Percentiles rank a stretch among this genome's conserved stretches.
These are phyloP conservation scores for Bathelium albidoporum DNA, from an alignment of 495 filamentous ascomycete species.

Conservation along the genomic window DNA sequence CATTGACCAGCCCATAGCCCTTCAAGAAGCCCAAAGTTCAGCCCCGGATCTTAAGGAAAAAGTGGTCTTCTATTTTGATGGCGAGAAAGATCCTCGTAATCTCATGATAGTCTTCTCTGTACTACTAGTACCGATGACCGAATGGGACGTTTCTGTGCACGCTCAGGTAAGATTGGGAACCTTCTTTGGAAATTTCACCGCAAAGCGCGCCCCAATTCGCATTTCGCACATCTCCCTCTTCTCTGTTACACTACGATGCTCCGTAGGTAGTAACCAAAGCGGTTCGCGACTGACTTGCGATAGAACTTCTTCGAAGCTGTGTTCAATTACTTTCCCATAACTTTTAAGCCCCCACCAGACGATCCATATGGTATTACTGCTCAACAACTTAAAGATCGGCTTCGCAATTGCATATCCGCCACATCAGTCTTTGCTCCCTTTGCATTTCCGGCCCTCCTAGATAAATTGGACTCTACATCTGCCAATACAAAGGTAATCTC, in stretches of 20 bases:
- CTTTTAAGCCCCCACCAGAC: conserved; percentile 63
- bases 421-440: conserved; percentile 58
- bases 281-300: neutral
- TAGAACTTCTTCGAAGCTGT: conserved; percentile 54
- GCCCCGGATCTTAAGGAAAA: conserved; percentile 45
- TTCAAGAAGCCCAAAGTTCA: conserved; percentile 24
- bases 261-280: neutral
- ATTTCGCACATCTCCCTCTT: too few species aligned
- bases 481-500: conserved; percentile 55
- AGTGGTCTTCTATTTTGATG: conserved; percentile 58
- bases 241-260: neutral
- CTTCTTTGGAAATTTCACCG: neutral
- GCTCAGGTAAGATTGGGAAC: conserved; percentile 42
- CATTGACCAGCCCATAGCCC: conserved; percentile 8
- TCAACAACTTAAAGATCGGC: conserved; percentile 57
- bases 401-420: conserved; percentile 63
- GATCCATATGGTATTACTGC: conserved; percentile 68
- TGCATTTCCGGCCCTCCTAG: conserved; percentile 57
- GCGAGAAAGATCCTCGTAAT: conserved; percentile 69
- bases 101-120: conserved; percentile 71
- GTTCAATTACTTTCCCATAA: conserved; percentile 73
- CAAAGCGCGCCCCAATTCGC: neutral
- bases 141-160: conserved; percentile 57
- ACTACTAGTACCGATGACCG: conserved; percentile 58
- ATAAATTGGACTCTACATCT: conserved; percentile 68